phyloP scores from a whole-genome alignment of 805 yeast genomes.

The Sungouiella blattae region DNA sequence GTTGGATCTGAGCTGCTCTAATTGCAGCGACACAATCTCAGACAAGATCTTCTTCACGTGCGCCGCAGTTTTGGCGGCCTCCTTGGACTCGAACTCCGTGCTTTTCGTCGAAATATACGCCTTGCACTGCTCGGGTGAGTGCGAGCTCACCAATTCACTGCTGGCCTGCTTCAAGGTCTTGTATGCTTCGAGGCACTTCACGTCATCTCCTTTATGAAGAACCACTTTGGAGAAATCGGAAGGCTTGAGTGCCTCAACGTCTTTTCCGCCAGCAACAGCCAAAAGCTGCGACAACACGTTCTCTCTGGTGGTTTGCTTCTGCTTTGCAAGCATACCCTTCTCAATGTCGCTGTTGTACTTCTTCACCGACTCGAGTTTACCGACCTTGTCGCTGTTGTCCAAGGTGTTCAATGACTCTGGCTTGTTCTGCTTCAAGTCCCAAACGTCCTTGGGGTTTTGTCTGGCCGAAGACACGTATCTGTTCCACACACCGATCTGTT shows the following conservation, averaged over 20 bases:
- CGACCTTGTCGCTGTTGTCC: slow-evolving; percentile 9
- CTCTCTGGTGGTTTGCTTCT: slow-evolving; percentile 44
- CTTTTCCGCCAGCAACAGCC: slow-evolving; percentile 22
- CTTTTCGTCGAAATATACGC: slow-evolving; percentile 31
- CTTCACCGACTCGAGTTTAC: slow-evolving; percentile 15
- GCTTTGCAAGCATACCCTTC: slow-evolving; percentile 40
- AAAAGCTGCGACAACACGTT: slow-evolving; percentile 45
- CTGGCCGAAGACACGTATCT: slow-evolving; percentile 58
- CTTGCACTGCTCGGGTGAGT: slow-evolving; percentile 17
- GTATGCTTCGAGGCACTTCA: slow-evolving; percentile 34
- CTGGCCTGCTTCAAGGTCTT: slow-evolving; percentile 24
- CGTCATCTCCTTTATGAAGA: slow-evolving; percentile 21
- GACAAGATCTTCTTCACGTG: slow-evolving; percentile 32
- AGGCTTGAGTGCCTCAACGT: slow-evolving; percentile 18
- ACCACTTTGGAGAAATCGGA: slow-evolving; percentile 15
- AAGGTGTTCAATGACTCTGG: slow-evolving; percentile 34
- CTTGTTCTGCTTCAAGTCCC: slow-evolving; percentile 46
- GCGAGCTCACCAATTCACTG: slow-evolving; percentile 21
- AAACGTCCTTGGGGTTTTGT: slow-evolving; percentile 53
- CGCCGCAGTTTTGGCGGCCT: slow-evolving; percentile 31
- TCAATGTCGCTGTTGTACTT: slow-evolving; percentile 36
- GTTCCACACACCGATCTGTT: slow-evolving; percentile 76
- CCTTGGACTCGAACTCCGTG: slow-evolving; percentile 27
- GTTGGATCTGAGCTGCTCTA: slow-evolving; percentile 29
- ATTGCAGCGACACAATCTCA: slow-evolving; percentile 33